phyloP scores from a whole-genome alignment of 2,329 filamentous ascomycete genomes.

The Penicillium palitans region DNA sequence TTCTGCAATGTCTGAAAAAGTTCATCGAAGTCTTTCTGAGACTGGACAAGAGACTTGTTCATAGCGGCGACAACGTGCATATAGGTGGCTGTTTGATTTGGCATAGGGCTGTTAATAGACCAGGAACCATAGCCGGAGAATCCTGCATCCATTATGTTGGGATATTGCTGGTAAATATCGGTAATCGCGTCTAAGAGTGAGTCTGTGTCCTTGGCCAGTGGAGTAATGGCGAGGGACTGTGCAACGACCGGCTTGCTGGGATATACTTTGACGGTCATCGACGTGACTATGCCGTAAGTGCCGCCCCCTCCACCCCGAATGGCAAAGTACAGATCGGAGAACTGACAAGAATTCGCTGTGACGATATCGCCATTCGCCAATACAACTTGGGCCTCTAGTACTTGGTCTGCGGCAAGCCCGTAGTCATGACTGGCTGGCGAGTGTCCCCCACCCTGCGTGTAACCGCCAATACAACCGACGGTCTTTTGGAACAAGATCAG shows the following conservation, averaged over 20 bases:
- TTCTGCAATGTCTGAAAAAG: neutral
- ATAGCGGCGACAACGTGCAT: slow-evolving; percentile 17
- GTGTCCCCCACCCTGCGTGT: slow-evolving; percentile 46
- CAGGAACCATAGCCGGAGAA: slow-evolving; percentile 12
- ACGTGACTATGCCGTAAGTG: slow-evolving; percentile 35
- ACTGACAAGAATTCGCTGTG: slow-evolving; percentile 36
- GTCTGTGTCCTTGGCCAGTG: slow-evolving; percentile 8
- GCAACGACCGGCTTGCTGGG: slow-evolving; percentile 13
- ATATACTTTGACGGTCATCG: slow-evolving; percentile 3
- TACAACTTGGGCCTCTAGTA: slow-evolving; percentile 47
- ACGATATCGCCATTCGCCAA: slow-evolving; percentile 40
- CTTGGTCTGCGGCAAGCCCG: slow-evolving; percentile 49
- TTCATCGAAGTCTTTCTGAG: too few species aligned
- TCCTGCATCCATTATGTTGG: slow-evolving; percentile 5
- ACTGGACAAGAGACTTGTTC: slow-evolving; percentile 3
- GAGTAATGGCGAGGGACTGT: slow-evolving; percentile 12
- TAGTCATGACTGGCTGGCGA: slow-evolving; percentile 41
- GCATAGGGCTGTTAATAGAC: slow-evolving; percentile 3
- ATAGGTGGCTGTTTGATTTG: slow-evolving; percentile 10
- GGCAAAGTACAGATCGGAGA: slow-evolving; percentile 35
- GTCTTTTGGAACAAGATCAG: slow-evolving; percentile 3
- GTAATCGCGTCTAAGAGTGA: neutral
- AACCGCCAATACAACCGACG: slow-evolving; percentile 37
- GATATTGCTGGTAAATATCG: slow-evolving; percentile 6
- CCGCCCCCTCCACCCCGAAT: slow-evolving; percentile 45